Evolutionary conservation across 1,284 basidiomycete genomes (phyloP), one percentile per base, ranked within the genome.

Genomic region (Boletus semigastroideus): DNA sequence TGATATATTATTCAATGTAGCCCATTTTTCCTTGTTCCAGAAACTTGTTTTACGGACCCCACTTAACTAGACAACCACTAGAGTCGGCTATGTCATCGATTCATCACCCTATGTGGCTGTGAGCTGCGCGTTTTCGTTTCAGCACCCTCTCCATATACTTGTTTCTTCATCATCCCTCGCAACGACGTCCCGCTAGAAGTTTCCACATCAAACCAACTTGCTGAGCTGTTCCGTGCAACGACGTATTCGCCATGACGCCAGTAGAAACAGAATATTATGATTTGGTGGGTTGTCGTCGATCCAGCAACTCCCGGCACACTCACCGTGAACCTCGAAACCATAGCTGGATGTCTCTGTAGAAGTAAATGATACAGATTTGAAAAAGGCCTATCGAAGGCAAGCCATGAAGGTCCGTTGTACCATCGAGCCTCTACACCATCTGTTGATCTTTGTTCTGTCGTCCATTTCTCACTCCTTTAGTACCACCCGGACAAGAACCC

Each of bases 401-500:
- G 95, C 96, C 20, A 95, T 98, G 80, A 91, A 92, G 79, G 93
- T 93, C 53, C 62, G 77, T 67, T 12, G 20, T 46, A 13, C 16
- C 42, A 20, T 46, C 22, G 9, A 46, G 39, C 31, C n/a, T 31
- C 41, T 38, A 33, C 33, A 2, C 38, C 16, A 17, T 36, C 14
- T 9, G 38, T 40, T n/a, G n/a, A 40, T 48, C 43, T 16, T 25
- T 19, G 20, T 41, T 13, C 31, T 19, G 20, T 43, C 43, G 14
- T 39, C 27, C 31, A 31, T 56, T 27, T 49, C 37, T 38, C 30
- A 17, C 27, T 45, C 38, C 14, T n/a, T 17, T 59, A 94, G 90
- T 95, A 87, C 67, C 93, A 95, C 68, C 93, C 94, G 11, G 94
- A 97, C 75, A 95, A 95, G 80, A 97, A 98, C 67, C 79, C 83